Evolutionary conservation across 2,329 filamentous ascomycete species (phyloP).

Genomic region (Acrodontium crateriforme): DNA sequence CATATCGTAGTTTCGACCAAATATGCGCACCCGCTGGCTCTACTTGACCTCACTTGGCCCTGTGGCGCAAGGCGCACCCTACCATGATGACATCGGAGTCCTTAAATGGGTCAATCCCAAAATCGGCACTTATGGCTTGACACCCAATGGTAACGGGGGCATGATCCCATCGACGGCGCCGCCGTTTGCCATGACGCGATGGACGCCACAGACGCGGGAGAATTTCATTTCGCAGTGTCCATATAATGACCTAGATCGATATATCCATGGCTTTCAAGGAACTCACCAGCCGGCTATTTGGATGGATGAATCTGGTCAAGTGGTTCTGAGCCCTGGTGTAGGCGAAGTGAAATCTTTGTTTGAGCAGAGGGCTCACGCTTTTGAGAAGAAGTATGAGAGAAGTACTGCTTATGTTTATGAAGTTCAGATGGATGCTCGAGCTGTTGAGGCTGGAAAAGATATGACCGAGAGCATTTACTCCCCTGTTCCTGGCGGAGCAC

Average conservation of each 20-base stretch:
- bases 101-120: slow-evolving; percentile 20
- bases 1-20: too few relatives aligned
- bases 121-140: slow-evolving; percentile 20
- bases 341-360: slow-evolving; percentile 24
- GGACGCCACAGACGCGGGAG: slow-evolving; percentile 34
- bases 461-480: slow-evolving; percentile 21
- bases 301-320: slow-evolving; percentile 38
- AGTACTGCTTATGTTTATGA: slow-evolving; percentile 36
- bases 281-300: slow-evolving; percentile 40
- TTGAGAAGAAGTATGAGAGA: slow-evolving; percentile 29
- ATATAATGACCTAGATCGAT: slow-evolving; percentile 30
- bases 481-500: slow-evolving; percentile 29
- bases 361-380: slow-evolving; percentile 27
- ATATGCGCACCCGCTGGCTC: too few relatives aligned
- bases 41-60: too few relatives aligned
- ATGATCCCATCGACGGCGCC: slow-evolving; percentile 24
- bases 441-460: slow-evolving; percentile 17
- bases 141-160: slow-evolving; percentile 21
- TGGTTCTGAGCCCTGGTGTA: slow-evolving; percentile 29
- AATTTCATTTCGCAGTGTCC: slow-evolving; percentile 38
- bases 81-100: slow-evolving; percentile 15
- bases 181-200: slow-evolving; percentile 38
- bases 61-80: too few relatives aligned
- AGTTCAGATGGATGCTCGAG: slow-evolving; percentile 26
- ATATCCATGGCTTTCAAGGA: slow-evolving; percentile 36